phyloP scores from a whole-genome alignment of 441 rosid species.

The Euphorbia corollata region DNA sequence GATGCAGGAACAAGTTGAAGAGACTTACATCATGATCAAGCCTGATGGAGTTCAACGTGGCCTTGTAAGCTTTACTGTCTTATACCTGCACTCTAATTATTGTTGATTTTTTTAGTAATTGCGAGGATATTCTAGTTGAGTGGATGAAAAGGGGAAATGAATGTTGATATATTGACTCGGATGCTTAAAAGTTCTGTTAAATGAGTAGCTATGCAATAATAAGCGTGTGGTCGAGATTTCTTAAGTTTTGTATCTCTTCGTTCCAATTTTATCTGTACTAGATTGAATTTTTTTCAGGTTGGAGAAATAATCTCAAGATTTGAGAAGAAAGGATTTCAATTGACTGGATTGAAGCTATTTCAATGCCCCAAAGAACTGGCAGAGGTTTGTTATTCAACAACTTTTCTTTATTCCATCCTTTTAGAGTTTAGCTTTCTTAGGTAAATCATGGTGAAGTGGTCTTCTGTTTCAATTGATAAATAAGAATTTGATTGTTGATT shows the following conservation, averaged over 20 bases:
- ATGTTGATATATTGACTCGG: not conserved
- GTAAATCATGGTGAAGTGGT: not conserved
- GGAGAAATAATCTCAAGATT: constrained; percentile 92
- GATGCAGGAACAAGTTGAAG: constrained; percentile 61
- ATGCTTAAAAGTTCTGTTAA: too few relatives aligned
- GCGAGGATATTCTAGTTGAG: not conserved
- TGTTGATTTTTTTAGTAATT: not conserved
- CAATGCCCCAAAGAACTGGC: constrained; percentile 78
- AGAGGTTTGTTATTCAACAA: constrained; percentile 45
- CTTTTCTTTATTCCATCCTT: constrained; percentile 9
- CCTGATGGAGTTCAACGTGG: constrained; percentile 92
- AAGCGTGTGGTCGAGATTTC: constrained; percentile 3
- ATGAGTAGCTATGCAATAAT: not conserved
- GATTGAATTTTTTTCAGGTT: constrained; percentile 35
- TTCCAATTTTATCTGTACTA: too few relatives aligned
- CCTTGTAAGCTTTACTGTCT: constrained; percentile 50
- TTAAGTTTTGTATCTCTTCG: not conserved
- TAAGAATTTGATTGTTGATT: not conserved
- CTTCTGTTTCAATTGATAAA: not conserved
- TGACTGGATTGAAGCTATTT: constrained; percentile 76
- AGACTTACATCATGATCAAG: constrained; percentile 84
- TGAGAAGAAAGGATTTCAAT: constrained; percentile 87
- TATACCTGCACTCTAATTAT: not conserved
- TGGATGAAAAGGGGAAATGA: not conserved
- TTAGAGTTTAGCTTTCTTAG: not conserved